A percentile compares a stretch with the other conserved stretches of the same genome.
Conservation (phyloP, 805 yeast species). For the Kazachstania martiniae region DNA sequence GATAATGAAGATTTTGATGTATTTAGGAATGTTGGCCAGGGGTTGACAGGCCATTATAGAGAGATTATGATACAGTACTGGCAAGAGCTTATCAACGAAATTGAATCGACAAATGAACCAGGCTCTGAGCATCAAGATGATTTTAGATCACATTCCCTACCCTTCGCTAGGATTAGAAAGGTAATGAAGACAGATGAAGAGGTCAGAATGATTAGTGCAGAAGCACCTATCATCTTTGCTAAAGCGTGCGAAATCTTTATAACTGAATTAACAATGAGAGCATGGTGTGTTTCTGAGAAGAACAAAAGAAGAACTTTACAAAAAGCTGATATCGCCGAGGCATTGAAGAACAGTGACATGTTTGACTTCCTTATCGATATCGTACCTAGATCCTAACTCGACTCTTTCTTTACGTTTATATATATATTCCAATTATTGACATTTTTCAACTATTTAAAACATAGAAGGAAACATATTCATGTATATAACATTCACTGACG, state of each 20-base stretch:
- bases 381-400: conserved; percentile 88
- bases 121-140: conserved; percentile 56
- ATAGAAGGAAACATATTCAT: too few relatives aligned
- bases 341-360: conserved; percentile 90
- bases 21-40: conserved; percentile 87
- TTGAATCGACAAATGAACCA: conserved; percentile 46
- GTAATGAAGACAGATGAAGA: conserved; percentile 98
- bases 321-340: conserved; percentile 89
- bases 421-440: too few relatives aligned
- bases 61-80: conserved; percentile 92
- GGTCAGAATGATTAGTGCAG: conserved; percentile 95
- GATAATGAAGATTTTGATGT: conserved; percentile 38
- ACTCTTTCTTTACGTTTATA: too few relatives aligned
- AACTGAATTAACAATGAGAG: conserved; percentile 94
- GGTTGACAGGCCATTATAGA: conserved; percentile 68
- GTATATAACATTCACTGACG: too few relatives aligned
- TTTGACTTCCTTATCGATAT: conserved; percentile 94
- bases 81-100: conserved; percentile 89
- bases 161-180: conserved; percentile 90
- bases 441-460: too few relatives aligned
- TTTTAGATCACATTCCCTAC: conserved; percentile 88
- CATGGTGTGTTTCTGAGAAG: conserved; percentile 98
- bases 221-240: conserved; percentile 94
- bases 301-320: conserved; percentile 91
- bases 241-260: conserved; percentile 97